Conservation (phyloP, 2,329 filamentous ascomycete genomes). For the Xylariomycetidae sp. region DNA sequence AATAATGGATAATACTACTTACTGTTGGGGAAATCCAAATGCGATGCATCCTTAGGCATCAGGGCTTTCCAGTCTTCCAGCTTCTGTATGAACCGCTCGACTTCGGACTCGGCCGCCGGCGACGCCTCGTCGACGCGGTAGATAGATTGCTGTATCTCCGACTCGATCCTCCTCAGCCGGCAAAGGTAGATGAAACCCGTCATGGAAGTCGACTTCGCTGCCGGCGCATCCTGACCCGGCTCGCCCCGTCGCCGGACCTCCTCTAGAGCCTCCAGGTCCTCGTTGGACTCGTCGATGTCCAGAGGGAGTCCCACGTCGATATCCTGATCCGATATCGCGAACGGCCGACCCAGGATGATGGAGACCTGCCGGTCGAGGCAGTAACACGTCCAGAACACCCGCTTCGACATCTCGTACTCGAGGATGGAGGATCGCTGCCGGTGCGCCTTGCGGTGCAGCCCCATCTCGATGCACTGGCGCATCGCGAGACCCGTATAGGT, state of each 20-base stretch:
- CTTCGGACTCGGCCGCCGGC: constrained; percentile 4
- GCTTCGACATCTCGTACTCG: constrained; percentile 20
- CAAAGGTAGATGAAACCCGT: constrained; percentile 20
- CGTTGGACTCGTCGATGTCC: constrained; percentile 19
- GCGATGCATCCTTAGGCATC: constrained; percentile 10
- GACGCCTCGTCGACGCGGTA: constrained; percentile 12
- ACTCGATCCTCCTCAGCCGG: constrained; percentile 15
- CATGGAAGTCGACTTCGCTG: constrained; percentile 19
- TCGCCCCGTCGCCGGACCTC: not conserved
- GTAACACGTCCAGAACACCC: constrained; percentile 28
- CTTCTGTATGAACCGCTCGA: constrained; percentile 11
- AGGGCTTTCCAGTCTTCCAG: constrained; percentile 14
- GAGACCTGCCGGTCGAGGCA: constrained; percentile 27
- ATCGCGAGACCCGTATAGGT: constrained; percentile 16
- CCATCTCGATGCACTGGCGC: constrained; percentile 17
- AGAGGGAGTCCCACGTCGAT: constrained; percentile 24
- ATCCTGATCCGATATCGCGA: constrained; percentile 25
- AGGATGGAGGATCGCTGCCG: constrained; percentile 6
- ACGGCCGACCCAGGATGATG: constrained; percentile 25
- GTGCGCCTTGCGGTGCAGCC: constrained; percentile 16
- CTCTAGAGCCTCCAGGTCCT: constrained; percentile 11
- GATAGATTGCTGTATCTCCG: constrained; percentile 16
- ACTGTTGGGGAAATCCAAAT: constrained; percentile 1
- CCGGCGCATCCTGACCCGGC: constrained; percentile 2
- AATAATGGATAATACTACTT: no score